phyloP scores from a whole-genome alignment of 305 asterid species.

The Fraxinus sp. region DNA sequence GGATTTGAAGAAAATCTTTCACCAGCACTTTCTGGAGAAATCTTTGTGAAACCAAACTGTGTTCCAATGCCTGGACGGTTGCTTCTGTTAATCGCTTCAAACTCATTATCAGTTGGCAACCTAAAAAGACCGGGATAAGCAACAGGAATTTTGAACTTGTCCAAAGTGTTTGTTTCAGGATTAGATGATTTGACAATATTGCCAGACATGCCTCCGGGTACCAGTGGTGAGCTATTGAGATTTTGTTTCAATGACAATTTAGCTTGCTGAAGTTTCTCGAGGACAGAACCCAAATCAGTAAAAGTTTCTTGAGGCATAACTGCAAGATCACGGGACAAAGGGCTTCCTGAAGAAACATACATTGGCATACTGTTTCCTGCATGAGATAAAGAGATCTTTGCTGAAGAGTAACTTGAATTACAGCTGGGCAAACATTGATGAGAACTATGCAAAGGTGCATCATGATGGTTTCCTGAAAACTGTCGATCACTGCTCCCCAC shows the following conservation, averaged over 20 bases:
- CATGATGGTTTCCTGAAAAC: constrained; percentile 26
- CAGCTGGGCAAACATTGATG: constrained; percentile 20
- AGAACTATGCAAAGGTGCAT: constrained; percentile 22
- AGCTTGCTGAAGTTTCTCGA: constrained; percentile 71
- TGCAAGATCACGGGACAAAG: constrained; percentile 41
- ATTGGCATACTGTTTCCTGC: constrained; percentile 17
- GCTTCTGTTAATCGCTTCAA: constrained; percentile 32
- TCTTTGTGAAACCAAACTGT: constrained; percentile 27
- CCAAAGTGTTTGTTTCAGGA: constrained; percentile 25
- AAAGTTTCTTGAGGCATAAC: constrained; percentile 43
- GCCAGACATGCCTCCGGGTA: constrained; percentile 26
- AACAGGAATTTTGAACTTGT: constrained; percentile 43
- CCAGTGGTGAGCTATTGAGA: constrained; percentile 27
- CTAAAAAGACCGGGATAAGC: constrained; percentile 63
- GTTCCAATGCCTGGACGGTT: constrained; percentile 20
- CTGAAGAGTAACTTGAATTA: constrained; percentile 20
- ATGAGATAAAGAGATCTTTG: constrained; percentile 21
- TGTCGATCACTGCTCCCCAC: constrained; percentile 32
- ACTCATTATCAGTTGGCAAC: constrained; percentile 64
- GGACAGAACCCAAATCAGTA: constrained; percentile 50
- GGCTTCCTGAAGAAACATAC: constrained; percentile 29
- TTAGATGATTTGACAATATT: constrained; percentile 30
- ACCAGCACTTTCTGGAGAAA: constrained; percentile 28
- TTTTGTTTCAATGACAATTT: constrained; percentile 57
- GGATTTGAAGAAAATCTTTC: constrained; percentile 33